These are phyloP conservation scores for Exophiala sp. DNA, from an alignment of 2,329 filamentous ascomycete genomes.

Conservation along the genomic window DNA sequence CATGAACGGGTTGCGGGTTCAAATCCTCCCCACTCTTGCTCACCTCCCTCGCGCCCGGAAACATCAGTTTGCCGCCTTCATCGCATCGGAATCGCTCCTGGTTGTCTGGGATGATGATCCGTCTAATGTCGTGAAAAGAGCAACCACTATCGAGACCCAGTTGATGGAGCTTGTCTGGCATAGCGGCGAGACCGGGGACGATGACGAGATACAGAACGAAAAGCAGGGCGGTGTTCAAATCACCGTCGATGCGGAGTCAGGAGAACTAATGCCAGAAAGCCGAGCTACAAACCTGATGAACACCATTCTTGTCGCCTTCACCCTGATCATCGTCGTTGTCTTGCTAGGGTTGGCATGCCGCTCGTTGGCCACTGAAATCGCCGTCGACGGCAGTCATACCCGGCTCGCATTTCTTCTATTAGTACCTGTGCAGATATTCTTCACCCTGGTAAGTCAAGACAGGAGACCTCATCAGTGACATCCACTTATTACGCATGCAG, in stretches of 20 bases:
- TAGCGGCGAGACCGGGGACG: slow-evolving; percentile 35
- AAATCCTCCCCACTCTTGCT: slow-evolving; percentile 55
- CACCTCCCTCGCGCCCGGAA: slow-evolving; percentile 56
- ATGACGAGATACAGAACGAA: slow-evolving; percentile 36
- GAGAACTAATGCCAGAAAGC: slow-evolving; percentile 19
- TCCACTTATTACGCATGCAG: slow-evolving; percentile 66
- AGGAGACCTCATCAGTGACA: slow-evolving; percentile 58
- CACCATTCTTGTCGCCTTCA: slow-evolving; percentile 48
- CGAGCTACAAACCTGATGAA: slow-evolving; percentile 50
- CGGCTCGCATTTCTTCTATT: slow-evolving; percentile 51
- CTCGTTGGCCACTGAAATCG: slow-evolving; percentile 49
- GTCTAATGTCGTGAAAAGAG: slow-evolving; percentile 49
- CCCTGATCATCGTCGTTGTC: slow-evolving; percentile 48
- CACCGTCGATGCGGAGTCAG: slow-evolving; percentile 9
- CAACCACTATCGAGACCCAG: slow-evolving; percentile 47
- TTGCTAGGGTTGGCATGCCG: slow-evolving; percentile 56
- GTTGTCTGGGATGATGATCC: slow-evolving; percentile 61
- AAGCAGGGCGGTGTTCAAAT: slow-evolving; percentile 12
- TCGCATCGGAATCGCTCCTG: slow-evolving; percentile 51
- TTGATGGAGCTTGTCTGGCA: slow-evolving; percentile 32
- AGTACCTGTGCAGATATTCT: slow-evolving; percentile 53
- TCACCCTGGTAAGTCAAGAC: slow-evolving; percentile 42
- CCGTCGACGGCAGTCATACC: slow-evolving; percentile 49
- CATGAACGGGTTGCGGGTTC: slow-evolving; percentile 52
- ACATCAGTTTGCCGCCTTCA: slow-evolving; percentile 61